These are phyloP conservation scores for Saccharum officinarum DNA, from an alignment of 176 grass and related monocot species.

Conservation along the genomic window DNA sequence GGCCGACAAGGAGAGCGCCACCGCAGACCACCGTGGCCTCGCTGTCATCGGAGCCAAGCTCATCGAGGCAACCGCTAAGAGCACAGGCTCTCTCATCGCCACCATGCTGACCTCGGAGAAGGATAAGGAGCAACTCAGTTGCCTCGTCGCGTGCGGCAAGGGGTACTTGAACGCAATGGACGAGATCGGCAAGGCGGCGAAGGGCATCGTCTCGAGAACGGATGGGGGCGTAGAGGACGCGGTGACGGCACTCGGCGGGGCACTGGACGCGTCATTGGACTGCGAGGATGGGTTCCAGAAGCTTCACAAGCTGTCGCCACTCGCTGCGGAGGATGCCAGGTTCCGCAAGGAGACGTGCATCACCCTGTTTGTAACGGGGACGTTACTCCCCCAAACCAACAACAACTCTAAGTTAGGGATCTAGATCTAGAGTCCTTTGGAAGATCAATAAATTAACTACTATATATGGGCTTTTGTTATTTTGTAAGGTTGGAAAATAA, in stretches of 20 bases:
- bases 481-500: neutral
- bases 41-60: slow-evolving; percentile 39
- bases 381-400: neutral
- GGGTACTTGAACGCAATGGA: slow-evolving; percentile 38
- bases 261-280: slow-evolving; percentile 18
- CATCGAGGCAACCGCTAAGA: neutral
- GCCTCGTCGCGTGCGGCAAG: slow-evolving; percentile 33
- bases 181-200: slow-evolving; percentile 24
- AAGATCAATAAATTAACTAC: neutral
- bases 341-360: slow-evolving; percentile 41
- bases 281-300: slow-evolving; percentile 55
- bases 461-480: neutral
- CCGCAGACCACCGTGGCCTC: slow-evolving; percentile 38
- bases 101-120: slow-evolving; percentile 28
- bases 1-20: slow-evolving; percentile 18
- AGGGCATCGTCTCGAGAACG: neutral
- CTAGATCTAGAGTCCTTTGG: neutral
- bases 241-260: slow-evolving; percentile 25
- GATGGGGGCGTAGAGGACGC: neutral
- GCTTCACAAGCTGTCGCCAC: slow-evolving; percentile 1
- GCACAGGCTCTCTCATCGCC: slow-evolving; percentile 14
- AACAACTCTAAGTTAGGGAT: neutral
- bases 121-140: neutral
- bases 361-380: slow-evolving; percentile 27
- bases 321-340: slow-evolving; percentile 30